These are phyloP conservation scores for Solanum pinnatisectum DNA, from an alignment of 257 asterid genomes.

Conservation along the genomic window DNA sequence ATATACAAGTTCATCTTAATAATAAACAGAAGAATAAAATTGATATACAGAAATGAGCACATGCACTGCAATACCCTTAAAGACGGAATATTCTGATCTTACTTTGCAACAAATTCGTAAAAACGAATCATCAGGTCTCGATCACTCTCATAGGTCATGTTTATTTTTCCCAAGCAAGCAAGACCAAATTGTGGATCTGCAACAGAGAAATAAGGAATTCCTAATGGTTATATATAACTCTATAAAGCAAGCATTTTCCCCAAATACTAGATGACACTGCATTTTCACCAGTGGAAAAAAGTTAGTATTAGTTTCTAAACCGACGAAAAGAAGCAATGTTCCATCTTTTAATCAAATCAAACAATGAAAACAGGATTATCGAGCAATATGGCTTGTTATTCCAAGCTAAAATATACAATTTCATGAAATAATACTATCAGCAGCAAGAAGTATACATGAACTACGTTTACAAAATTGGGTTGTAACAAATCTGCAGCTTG, in stretches of 20 bases:
- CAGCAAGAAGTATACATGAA: too few species aligned
- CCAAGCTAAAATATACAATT: too few species aligned
- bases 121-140: slow-evolving; percentile 70
- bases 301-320: neutral
- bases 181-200: slow-evolving; percentile 82
- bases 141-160: slow-evolving; percentile 62
- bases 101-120: slow-evolving; percentile 78
- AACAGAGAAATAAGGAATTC: slow-evolving; percentile 8
- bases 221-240: neutral
- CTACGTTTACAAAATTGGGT: too few species aligned
- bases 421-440: too few species aligned
- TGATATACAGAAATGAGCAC: neutral
- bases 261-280: neutral
- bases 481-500: too few species aligned
- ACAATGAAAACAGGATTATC: neutral
- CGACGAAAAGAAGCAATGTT: too few species aligned
- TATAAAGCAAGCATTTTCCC: neutral
- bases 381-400: neutral
- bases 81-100: slow-evolving; percentile 8
- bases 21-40: too few species aligned
- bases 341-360: too few species aligned
- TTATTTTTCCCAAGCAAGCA: slow-evolving; percentile 73
- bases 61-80: neutral
- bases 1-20: too few species aligned
- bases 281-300: neutral